Evolutionary conservation across 768 basidiomycete genomes (phyloP).

Genomic region (Asterophora lycoperdoides): DNA sequence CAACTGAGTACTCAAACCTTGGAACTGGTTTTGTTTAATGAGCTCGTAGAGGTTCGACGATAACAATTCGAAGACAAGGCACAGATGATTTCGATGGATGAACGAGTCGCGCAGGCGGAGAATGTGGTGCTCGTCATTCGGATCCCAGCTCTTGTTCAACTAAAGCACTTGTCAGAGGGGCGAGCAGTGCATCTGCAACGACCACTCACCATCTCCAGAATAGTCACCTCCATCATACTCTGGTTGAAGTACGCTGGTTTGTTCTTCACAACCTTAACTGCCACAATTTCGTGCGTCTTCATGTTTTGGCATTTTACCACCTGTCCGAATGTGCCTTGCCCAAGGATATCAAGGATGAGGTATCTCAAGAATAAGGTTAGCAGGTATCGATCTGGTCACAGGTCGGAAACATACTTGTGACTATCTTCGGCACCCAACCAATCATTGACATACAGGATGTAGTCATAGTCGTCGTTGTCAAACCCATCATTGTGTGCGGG

Average conservation of each 20-base stretch:
- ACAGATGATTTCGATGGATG: constrained; percentile 93
- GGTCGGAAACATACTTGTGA: constrained; percentile 66
- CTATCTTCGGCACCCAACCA: constrained; percentile 93
- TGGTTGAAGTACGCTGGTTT: constrained; percentile 99
- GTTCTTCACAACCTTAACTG: constrained; percentile 99
- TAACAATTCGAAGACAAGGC: constrained; percentile 95
- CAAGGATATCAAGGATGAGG: constrained; percentile 95
- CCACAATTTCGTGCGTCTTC: constrained; percentile 98
- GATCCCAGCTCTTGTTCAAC: constrained; percentile 94
- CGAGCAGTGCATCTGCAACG: not conserved
- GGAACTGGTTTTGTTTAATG: constrained; percentile 99
- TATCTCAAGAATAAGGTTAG: constrained; percentile 50
- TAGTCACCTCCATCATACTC: constrained; percentile 99
- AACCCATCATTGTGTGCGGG: constrained; percentile 94
- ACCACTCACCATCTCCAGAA: constrained; percentile 81
- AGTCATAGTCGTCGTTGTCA: constrained; percentile 99
- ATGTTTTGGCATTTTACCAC: constrained; percentile 99
- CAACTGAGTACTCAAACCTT: constrained; percentile 92
- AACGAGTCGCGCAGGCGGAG: constrained; percentile 93
- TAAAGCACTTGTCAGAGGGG: constrained; percentile 28
- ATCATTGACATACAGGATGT: constrained; percentile 99
- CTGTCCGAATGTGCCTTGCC: constrained; percentile 98
- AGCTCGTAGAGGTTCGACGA: constrained; percentile 98
- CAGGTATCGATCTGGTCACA: constrained; percentile 6
- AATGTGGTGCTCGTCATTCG: constrained; percentile 94